Evolutionary conservation across 305 asterid genomes (phyloP), one percentile per base, ranked within the genome.

Genomic region (Solanum hybrid): DNA sequence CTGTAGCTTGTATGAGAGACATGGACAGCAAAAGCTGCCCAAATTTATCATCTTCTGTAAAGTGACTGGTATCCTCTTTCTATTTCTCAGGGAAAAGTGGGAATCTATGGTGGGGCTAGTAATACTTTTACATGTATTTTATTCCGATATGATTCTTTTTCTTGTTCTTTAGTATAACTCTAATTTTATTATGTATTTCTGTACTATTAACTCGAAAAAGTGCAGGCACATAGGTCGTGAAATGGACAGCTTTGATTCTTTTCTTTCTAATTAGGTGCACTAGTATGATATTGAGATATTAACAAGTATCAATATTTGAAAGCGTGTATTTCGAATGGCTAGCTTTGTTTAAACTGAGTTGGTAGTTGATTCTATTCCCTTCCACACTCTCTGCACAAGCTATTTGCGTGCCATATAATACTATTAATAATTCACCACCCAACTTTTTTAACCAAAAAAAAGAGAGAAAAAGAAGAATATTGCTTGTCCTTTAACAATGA

Each of bases 371-470:
- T 85, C n/a, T 85, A 22, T 85, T 85, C 76, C 34, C 29, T 4
- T 32, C 31, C 88, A 85, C 88, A 22, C 88, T 6, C 88, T 56
- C 88, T 31, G n/a, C 88, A 56, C 88, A 85, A 56, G 88, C 22
- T 85, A 56, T 11, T 56, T 85, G 88, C 88, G 88, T 85, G 88
- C 51, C 45, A 31, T 85, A 60, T 35, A 35, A 35, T 35, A 35
- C 4, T 22, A 60, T 1, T 64, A 51, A 10, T 31, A 35, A 19
- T 32, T 24, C 80, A 76, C 17, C 27, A 34, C 82, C 60, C 32
- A 45, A 45, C 6, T 29, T 42, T 26, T 82, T 45, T 11, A 11
- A 17, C n/a, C 34, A 79, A 80, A 38, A 40, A 40, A 5, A 5
- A 22, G 17, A 10, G 1, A 5, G 17, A 78, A 36, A 31, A 5